Evolutionary conservation across 2,329 filamentous ascomycete genomes (phyloP).

Genomic region (Endothia cerciana): DNA sequence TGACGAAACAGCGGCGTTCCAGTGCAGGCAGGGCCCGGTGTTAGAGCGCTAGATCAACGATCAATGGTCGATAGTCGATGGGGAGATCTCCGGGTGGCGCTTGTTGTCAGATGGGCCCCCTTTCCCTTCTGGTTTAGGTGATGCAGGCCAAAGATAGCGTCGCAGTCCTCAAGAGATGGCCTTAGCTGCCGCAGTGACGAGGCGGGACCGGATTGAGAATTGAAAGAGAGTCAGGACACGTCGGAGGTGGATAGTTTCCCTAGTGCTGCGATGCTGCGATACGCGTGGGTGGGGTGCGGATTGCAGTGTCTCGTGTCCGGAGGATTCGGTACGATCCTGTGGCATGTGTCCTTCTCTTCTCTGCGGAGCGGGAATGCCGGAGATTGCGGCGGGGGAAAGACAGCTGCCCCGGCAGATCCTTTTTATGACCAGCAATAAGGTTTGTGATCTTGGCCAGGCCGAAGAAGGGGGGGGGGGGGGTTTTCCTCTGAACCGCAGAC

Average conservation of each 20-base stretch:
- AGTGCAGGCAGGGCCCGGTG: background rate
- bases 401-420: background rate
- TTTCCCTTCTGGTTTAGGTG: background rate
- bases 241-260: slow-evolving; percentile 3
- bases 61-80: background rate
- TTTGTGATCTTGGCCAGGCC: background rate
- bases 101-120: background rate
- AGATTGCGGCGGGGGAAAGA: slow-evolving; percentile 18
- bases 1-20: slow-evolving; percentile 19
- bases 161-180: background rate
- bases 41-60: background rate
- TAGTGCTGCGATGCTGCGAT: background rate
- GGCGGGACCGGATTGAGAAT: background rate
- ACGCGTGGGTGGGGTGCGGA: slow-evolving; percentile 19
- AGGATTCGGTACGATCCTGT: slow-evolving; percentile 19
- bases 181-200: background rate
- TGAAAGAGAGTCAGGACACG: slow-evolving; percentile 4
- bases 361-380: slow-evolving; percentile 13
- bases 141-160: background rate
- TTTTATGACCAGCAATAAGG: slow-evolving; percentile 18
- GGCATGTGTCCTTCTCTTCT: background rate
- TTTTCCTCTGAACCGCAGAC: slow-evolving; percentile 6
- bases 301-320: slow-evolving; percentile 13
- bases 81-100: slow-evolving; percentile 3
- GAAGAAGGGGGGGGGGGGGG: slow-evolving; percentile 3